Evolutionary conservation across 2,329 filamentous ascomycete species (phyloP), one percentile per base, ranked within the genome.

Genomic region (Magnaporthiopsis incrustans): DNA sequence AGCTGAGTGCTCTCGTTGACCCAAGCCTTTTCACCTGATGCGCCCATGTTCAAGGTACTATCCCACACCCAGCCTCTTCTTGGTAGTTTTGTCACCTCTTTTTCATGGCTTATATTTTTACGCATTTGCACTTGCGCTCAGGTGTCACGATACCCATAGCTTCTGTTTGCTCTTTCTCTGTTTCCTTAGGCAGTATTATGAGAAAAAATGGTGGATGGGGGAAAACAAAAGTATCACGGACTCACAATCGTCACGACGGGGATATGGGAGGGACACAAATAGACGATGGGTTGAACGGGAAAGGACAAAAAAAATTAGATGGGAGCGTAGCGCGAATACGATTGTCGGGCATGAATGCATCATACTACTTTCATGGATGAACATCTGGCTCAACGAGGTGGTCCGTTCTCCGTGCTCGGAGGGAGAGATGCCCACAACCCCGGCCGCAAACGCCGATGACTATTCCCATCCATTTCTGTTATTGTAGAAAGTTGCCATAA

Each of bases 21-120:
- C 61, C 56, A 26, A 63, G 50, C 22, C 61, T 63, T 18, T 63
- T 57, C 3, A 27, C 53, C 59, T 60, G 56, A 63, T 3, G n/a
- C 3, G 12, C 18, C 57, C 26, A 30, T 53, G 2, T 11, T n/a
- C 44, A 25, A n/a, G 44, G 18, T 11, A 50, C 38, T 44, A 44
- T 15, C 38, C 6, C 32, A 33, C 38, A 44, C 15, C 38, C 4
- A 44, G 2, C 18, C 4, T 50, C 38, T 30, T 30, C 30, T 30
- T 5, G 15, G 15, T 50, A 4, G 3, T 22, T 53, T 53, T 53
- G 12, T 53, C 4, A 10, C 22, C 8, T 25, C 22, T 25, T 53
- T 53, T 25, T 11, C 22, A 11, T n/a, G 22, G 6, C 11, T n/a
- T 11, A 53, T 53, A 3, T 25, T 53, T 50, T n/a, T 25, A n/a